Percentiles rank a stretch among this genome's conserved stretches.
Conservation (phyloP, 768 basidiomycete genomes). For the Kwoniella pini region DNA sequence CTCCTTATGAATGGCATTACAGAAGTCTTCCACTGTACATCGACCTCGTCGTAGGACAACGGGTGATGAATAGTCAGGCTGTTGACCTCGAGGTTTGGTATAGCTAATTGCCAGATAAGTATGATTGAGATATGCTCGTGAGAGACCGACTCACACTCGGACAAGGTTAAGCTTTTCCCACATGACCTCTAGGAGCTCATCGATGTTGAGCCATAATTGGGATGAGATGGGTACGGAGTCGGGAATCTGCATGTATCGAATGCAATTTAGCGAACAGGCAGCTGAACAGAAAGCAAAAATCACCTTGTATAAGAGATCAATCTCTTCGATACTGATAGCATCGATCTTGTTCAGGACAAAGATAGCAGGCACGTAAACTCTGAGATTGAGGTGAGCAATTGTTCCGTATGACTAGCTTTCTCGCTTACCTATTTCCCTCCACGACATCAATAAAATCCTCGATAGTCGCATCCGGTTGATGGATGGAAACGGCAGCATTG, state of each 20-base stretch:
- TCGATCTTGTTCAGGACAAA: slow-evolving; percentile 86
- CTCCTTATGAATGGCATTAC: slow-evolving; percentile 91
- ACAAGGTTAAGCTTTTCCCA: slow-evolving; percentile 91
- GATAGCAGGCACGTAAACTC: slow-evolving; percentile 89
- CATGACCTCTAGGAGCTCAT: slow-evolving; percentile 89
- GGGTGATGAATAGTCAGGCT: slow-evolving; percentile 86
- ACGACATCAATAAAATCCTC: slow-evolving; percentile 97
- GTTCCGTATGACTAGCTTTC: too few species aligned
- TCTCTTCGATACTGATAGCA: slow-evolving; percentile 96
- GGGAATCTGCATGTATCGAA: slow-evolving; percentile 66
- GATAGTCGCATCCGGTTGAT: slow-evolving; percentile 85
- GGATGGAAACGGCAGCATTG: slow-evolving; percentile 88
- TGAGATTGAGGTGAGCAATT: too few species aligned
- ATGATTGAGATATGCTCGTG: not conserved
- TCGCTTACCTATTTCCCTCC: slow-evolving; percentile 91
- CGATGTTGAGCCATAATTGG: slow-evolving; percentile 91
- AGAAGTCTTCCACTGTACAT: slow-evolving; percentile 79
- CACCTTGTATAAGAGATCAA: slow-evolving; percentile 74
- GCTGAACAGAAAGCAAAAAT: not conserved
- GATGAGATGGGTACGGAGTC: slow-evolving; percentile 93
- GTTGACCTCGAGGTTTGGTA: slow-evolving; percentile 87
- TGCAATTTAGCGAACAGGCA: not conserved
- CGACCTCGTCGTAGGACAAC: slow-evolving; percentile 68
- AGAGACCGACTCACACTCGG: slow-evolving; percentile 71
- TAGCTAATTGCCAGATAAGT: slow-evolving; percentile 55